Evolutionary conservation across 1,139 yeast species (phyloP), one percentile per base, ranked within the genome.

Genomic region (Zygosaccharomyces pseudobailii): DNA sequence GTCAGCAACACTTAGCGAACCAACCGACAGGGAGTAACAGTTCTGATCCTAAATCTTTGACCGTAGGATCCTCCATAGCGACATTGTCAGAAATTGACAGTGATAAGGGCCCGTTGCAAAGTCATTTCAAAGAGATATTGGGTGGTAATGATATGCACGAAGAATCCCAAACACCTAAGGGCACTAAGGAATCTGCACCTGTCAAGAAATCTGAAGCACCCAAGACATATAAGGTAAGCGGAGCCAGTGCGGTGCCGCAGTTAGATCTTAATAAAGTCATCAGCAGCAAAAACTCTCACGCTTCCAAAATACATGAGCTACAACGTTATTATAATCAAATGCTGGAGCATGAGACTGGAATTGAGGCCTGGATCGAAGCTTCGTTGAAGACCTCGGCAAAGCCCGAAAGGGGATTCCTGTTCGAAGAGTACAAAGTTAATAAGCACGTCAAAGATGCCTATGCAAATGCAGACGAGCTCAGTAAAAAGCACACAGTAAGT

Each of bases 391-490:
- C 67, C 0, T 55, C 62, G 1, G 47, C 59, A 1, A 52, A 48
- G 20, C 49, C 60, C 4, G 62, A 59, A 33, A 53, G 52, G 21
- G 62, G 62, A 25, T 57, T 53, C 40, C 44, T 64, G 17, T 60
- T 63, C 45, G 63, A 65, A 22, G 63, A 64, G 27, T 66, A 64
- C 47, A 63, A 60, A 46, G 58, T 59, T 9, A 63, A 56, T 45
- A 56, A 56, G 33, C 68, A 65, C 43, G 68, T 64, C 23, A 58
- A 56, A 42, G 67, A 65, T 39, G 69, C 69, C 3, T 65, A 65
- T 44, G 65, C 66, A 3, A 63, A 65, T 33, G 67, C 69, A 1
- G 69, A 66, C 25, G 65, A 62, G 21, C 47, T 65, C 41, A 62
- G 64, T 36, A 62, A 55, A 48, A 64, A 56, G 50, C 55, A 62